Base-by-base conservation (phyloP, 345 rosid genomes). In the Pugionium cornutum region DNA sequence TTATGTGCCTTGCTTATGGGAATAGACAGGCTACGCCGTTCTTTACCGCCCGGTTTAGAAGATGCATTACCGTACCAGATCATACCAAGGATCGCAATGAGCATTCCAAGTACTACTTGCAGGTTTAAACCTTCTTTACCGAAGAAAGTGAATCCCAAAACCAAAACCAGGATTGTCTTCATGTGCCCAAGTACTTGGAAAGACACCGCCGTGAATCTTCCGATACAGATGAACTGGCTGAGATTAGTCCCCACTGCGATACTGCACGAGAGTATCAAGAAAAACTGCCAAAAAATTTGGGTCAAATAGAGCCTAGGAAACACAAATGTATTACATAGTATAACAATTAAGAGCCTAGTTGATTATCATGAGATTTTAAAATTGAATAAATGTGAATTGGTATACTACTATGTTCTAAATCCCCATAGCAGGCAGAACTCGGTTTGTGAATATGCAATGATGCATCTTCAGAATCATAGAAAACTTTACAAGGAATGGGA, bases 181-280 rank as follows among this genome's bases (percentile, higher is more conserved):
- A 95, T 95, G 78, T 95, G 97, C 45, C 99, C 99, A 4, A 95
- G 86, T 30, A 95, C 97, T 86, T 95, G 97, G 82, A 95, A 94
- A 1, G 99, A 82, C 44, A 94, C 99, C 0, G 99, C 99, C 1
- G 96, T 85, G 71, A 89, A 91, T 76, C 99, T 85, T 53, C 99
- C 97, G 2, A 94, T 89, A 80, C 99, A 94, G 46, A 94, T 91
- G 88, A 94, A 94, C 31, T 94, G 99, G 83, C 97, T 94, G 43
- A 91, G 99, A 79, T 94, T 94, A 63, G 99, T 94, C 11, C 99
- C 99, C 0, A 94, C 97, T 0, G 97, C 97, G 25, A 95, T 91
- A 63, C 72, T 81, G 80, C 99, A 95, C 1, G 99, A 91, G 41
- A 95, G 68, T 65, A 91, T 54, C 30, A 89, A 64, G 81, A 95